Evolutionary conservation across 306 rosid species (phyloP).

Genomic region (Neltuma alba): DNA sequence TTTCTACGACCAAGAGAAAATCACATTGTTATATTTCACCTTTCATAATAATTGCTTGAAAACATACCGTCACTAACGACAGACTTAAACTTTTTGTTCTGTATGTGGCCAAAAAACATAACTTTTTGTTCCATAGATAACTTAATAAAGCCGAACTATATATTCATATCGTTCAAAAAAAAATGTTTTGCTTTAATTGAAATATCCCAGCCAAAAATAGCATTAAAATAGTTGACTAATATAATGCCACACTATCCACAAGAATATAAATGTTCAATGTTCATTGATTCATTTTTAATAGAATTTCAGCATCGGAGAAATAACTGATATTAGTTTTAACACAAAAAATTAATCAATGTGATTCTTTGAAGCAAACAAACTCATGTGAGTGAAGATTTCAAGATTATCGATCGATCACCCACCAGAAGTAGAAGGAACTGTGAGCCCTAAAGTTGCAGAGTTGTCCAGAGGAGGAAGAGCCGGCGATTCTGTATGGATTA

Average conservation of each 20-base stretch:
- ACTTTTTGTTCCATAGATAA: too few species aligned
- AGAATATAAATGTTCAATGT: neutral
- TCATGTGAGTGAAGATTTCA: neutral
- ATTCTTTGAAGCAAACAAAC: neutral
- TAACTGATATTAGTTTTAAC: neutral
- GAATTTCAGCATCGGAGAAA: neutral
- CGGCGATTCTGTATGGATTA: slow-evolving; percentile 36
- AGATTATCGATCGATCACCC: neutral
- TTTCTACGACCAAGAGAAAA: neutral
- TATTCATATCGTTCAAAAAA: too few species aligned
- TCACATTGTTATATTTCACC: neutral
- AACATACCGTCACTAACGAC: neutral
- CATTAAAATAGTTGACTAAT: too few species aligned
- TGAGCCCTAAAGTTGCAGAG: slow-evolving; percentile 33
- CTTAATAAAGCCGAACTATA: neutral
- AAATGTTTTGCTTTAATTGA: too few species aligned
- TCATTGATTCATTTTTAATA: neutral
- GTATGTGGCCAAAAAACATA: too few species aligned
- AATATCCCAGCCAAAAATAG: too few species aligned
- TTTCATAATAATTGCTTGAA: neutral
- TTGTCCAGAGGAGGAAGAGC: slow-evolving; percentile 48
- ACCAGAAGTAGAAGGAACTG: slow-evolving; percentile 40
- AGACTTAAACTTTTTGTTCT: too few species aligned
- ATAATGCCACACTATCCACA: too few species aligned
- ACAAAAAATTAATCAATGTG: neutral